These are phyloP conservation scores for Stipa capillata DNA, from an alignment of 176 grass and related monocot genomes.

Conservation along the genomic window DNA sequence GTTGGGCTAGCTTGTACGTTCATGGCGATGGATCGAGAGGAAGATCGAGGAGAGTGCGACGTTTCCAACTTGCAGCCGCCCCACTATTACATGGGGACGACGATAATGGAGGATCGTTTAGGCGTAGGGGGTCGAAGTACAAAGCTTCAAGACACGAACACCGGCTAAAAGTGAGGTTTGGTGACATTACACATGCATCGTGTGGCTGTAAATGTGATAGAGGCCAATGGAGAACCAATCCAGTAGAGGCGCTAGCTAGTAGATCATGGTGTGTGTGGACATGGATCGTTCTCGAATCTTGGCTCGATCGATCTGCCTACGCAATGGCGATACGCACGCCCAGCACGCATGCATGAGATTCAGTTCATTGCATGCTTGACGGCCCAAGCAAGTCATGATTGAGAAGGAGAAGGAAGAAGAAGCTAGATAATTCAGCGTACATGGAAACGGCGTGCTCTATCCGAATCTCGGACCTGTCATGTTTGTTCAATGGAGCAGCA, in stretches of 20 bases:
- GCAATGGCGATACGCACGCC: neutral
- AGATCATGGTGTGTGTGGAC: neutral
- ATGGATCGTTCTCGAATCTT: constrained; percentile 7
- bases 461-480: neutral
- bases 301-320: neutral
- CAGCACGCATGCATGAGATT: neutral
- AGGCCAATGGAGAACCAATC: neutral
- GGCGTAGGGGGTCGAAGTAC: constrained; percentile 9
- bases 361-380: neutral
- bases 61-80: constrained; percentile 27
- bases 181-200: no score
- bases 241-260: neutral
- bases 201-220: neutral
- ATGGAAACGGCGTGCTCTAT: constrained; percentile 6
- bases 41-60: neutral
- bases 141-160: constrained; percentile 32
- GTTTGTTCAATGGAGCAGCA: constrained; percentile 10
- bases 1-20: neutral
- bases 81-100: neutral
- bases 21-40: neutral
- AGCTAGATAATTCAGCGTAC: neutral
- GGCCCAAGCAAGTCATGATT: neutral
- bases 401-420: neutral
- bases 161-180: constrained; percentile 27
- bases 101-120: neutral